A percentile compares a stretch with the other conserved stretches of the same genome.
Conservation (phyloP, 495 filamentous ascomycete genomes). For the Oleoguttula mirabilis region DNA sequence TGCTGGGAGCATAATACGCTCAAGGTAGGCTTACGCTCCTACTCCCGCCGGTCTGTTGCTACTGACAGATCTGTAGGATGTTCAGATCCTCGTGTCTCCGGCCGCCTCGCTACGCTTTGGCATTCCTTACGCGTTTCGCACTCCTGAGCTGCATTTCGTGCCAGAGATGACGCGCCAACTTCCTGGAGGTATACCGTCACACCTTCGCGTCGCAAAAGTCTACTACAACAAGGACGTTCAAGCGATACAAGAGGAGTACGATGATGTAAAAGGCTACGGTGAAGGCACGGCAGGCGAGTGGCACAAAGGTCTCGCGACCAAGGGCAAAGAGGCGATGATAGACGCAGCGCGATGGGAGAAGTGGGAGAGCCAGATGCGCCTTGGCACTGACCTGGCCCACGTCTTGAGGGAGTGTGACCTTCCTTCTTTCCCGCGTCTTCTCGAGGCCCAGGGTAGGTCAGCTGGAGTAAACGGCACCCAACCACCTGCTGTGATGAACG, state of each 20-base stretch:
- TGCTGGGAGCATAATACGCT: conserved; percentile 46
- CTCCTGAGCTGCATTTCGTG: conserved; percentile 44
- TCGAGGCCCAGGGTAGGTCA: conserved; percentile 8
- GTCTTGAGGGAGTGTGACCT: conserved; percentile 19
- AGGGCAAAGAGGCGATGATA: conserved; percentile 43
- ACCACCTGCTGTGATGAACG: conserved; percentile 3
- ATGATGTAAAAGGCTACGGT: conserved; percentile 46
- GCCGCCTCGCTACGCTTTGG: conserved; percentile 45
- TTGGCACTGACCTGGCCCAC: conserved; percentile 4
- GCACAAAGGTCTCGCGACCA: conserved; percentile 54
- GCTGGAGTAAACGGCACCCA: conserved; percentile 4
- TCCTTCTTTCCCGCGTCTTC: conserved; percentile 1
- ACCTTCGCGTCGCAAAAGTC: conserved; percentile 44
- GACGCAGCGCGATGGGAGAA: conserved; percentile 59
- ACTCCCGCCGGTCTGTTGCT: not conserved
- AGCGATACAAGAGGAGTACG: conserved; percentile 43
- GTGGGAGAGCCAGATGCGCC: conserved; percentile 40
- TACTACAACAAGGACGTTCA: conserved; percentile 48
- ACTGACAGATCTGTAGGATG: conserved; percentile 41
- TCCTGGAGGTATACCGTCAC: conserved; percentile 31
- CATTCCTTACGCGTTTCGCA: conserved; percentile 53
- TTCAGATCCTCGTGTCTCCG: conserved; percentile 48
- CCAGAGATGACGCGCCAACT: conserved; percentile 39
- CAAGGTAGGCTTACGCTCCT: conserved; percentile 39
- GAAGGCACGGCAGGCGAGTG: conserved; percentile 55